Evolutionary conservation across 2,329 filamentous ascomycete species (phyloP).

Genomic region (Ilyonectria robusta): DNA sequence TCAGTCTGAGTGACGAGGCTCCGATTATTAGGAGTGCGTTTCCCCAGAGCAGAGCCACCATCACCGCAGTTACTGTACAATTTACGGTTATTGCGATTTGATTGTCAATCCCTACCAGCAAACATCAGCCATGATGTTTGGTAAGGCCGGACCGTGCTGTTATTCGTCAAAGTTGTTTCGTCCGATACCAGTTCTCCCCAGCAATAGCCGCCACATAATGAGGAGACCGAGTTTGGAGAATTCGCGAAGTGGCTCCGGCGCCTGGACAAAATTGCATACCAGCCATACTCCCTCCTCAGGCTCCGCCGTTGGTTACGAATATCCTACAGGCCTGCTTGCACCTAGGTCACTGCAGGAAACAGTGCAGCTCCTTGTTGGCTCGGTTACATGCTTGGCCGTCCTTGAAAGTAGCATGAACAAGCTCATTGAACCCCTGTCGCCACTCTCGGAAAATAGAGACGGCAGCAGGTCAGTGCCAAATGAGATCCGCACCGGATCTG

Average conservation of each 20-base stretch:
- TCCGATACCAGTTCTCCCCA: not conserved
- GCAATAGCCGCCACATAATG: conserved; percentile 6
- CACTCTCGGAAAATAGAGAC: not conserved
- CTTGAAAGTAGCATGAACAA: not conserved
- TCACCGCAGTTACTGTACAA: not conserved
- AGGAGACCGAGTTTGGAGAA: conserved; percentile 11
- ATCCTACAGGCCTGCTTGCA: not conserved
- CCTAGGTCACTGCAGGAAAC: not conserved
- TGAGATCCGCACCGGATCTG: not conserved
- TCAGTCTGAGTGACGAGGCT: conserved; percentile 12
- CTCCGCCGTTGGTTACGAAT: not conserved
- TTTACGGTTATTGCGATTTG: conserved; percentile 14
- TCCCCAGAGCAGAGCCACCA: conserved; percentile 12
- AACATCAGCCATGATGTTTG: conserved; percentile 1
- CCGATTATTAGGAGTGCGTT: not conserved
- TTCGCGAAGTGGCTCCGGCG: not conserved
- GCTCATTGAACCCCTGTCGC: not conserved
- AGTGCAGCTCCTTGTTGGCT: not conserved
- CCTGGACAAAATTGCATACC: not conserved
- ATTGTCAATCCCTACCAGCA: conserved; percentile 6
- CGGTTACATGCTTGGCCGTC: not conserved
- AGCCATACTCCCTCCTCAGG: not conserved
- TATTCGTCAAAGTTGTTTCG: conserved; percentile 6
- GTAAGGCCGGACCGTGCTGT: not conserved
- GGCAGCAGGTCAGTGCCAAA: not conserved